phyloP scores from a whole-genome alignment of 2,329 filamentous ascomycete genomes.

The Botrytis elliptica region DNA sequence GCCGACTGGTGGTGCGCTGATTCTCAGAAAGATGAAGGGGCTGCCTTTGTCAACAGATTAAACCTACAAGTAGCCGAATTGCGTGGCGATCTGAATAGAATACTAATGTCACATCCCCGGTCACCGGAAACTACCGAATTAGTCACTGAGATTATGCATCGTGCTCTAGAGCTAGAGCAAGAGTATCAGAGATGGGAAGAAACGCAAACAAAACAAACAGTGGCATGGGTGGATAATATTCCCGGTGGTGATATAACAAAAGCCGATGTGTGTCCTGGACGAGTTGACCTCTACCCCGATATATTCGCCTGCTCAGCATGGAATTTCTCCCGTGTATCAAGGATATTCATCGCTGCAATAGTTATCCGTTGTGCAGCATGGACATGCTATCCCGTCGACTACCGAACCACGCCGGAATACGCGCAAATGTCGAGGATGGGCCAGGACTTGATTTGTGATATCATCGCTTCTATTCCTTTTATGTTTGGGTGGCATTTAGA shows the following conservation, averaged over 20 bases:
- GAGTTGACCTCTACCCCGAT: slow-evolving; percentile 59
- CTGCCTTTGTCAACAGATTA: slow-evolving; percentile 46
- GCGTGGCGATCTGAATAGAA: slow-evolving; percentile 52
- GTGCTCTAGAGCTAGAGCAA: slow-evolving; percentile 52
- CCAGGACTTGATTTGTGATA: slow-evolving; percentile 55
- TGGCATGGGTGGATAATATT: slow-evolving; percentile 57
- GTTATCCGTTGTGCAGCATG: slow-evolving; percentile 60
- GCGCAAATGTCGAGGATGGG: slow-evolving; percentile 53
- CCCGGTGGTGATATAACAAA: slow-evolving; percentile 51
- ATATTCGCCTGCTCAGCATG: slow-evolving; percentile 58
- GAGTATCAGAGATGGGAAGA: slow-evolving; percentile 53
- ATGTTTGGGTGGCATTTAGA: slow-evolving; percentile 59
- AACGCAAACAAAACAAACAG: slow-evolving; percentile 48
- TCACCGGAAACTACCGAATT: slow-evolving; percentile 51
- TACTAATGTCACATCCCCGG: slow-evolving; percentile 49
- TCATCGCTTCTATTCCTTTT: slow-evolving; percentile 61
- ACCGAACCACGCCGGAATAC: slow-evolving; percentile 62
- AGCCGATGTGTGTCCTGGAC: slow-evolving; percentile 59
- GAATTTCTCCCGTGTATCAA: slow-evolving; percentile 54
- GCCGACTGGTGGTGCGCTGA: slow-evolving; percentile 60
- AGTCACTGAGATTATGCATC: slow-evolving; percentile 52
- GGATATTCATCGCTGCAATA: slow-evolving; percentile 55
- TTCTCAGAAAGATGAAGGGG: slow-evolving; percentile 50
- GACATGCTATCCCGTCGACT: slow-evolving; percentile 59
- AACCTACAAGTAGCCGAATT: slow-evolving; percentile 55